These are phyloP conservation scores for Colletotrichum godetiae DNA, from an alignment of 2,329 filamentous ascomycete species.

Conservation along the genomic window DNA sequence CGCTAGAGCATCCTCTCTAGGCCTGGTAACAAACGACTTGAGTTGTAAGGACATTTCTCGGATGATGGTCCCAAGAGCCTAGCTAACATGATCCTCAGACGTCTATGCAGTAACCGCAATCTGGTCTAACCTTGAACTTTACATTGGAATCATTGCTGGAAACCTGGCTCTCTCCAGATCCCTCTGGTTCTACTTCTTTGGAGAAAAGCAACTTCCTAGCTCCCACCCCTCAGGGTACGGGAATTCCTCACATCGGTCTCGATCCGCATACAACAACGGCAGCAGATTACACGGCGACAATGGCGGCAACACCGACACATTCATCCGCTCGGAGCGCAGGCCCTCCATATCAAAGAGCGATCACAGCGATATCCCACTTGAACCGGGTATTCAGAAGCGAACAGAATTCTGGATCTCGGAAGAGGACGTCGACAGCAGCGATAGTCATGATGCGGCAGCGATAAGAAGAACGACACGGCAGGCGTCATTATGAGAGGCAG, in stretches of 20 bases:
- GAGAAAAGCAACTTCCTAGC: slow-evolving; percentile 12
- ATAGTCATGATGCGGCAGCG: background rate
- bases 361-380: slow-evolving; percentile 37
- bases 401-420: slow-evolving; percentile 38
- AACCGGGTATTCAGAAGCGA: slow-evolving; percentile 38
- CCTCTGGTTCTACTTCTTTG: slow-evolving; percentile 40
- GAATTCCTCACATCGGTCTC: slow-evolving; percentile 18
- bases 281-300: slow-evolving; percentile 35
- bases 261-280: slow-evolving; percentile 21
- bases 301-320: slow-evolving; percentile 24
- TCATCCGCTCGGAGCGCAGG: slow-evolving; percentile 25
- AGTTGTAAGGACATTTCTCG: slow-evolving; percentile 38
- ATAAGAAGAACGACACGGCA: background rate
- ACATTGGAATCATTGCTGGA: slow-evolving; percentile 50
- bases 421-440: slow-evolving; percentile 22
- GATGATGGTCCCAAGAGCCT: no score
- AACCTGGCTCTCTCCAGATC: slow-evolving; percentile 42
- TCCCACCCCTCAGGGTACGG: background rate
- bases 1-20: slow-evolving; percentile 39
- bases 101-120: slow-evolving; percentile 48
- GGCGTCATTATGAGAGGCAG: background rate
- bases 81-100: slow-evolving; percentile 37
- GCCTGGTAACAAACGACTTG: slow-evolving; percentile 39
- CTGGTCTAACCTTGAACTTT: slow-evolving; percentile 51
- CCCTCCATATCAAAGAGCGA: slow-evolving; percentile 35